phyloP scores from a whole-genome alignment of 1,284 basidiomycete genomes.

The Quambalaria eucalypti region DNA sequence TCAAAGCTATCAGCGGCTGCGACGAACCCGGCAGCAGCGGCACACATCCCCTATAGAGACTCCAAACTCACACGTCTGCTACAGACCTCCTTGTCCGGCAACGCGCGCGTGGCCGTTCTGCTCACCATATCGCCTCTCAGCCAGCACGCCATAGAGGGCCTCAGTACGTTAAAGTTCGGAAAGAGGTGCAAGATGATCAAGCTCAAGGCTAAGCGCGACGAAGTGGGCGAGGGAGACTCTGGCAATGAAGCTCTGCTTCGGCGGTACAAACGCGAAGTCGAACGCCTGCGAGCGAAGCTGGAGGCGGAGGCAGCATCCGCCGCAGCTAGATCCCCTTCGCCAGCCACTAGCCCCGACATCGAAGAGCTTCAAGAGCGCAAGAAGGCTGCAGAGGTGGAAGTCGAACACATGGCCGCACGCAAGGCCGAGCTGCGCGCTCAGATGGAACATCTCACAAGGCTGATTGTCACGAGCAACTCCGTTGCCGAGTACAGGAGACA shows the following conservation, averaged over 20 bases:
- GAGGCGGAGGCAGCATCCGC: not conserved
- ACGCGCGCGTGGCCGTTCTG: constrained; percentile 79
- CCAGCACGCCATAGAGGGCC: constrained; percentile 53
- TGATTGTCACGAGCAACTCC: constrained; percentile 34
- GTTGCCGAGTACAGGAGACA: constrained; percentile 12
- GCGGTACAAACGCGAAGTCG: constrained; percentile 31
- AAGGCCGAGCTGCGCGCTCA: constrained; percentile 27
- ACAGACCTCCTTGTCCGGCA: constrained; percentile 85
- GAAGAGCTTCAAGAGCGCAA: constrained; percentile 2
- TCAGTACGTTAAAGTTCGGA: constrained; percentile 56
- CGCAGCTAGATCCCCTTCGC: not conserved
- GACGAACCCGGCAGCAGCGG: constrained; percentile 31
- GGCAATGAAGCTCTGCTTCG: constrained; percentile 35
- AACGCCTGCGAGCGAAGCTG: constrained; percentile 26
- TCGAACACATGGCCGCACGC: constrained; percentile 30
- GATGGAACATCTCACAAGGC: constrained; percentile 38
- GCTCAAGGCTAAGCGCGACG: constrained; percentile 54
- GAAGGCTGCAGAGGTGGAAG: constrained; percentile 6
- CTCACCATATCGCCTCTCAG: constrained; percentile 52
- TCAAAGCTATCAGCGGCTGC: constrained; percentile 52
- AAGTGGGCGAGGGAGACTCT: constrained; percentile 39
- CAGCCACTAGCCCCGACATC: not conserved
- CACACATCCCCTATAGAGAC: constrained; percentile 85
- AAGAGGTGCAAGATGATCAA: constrained; percentile 54
- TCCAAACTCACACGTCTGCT: constrained; percentile 86